phyloP scores from a whole-genome alignment of 1,139 yeast genomes.

The Suhomyces bokatorum region DNA sequence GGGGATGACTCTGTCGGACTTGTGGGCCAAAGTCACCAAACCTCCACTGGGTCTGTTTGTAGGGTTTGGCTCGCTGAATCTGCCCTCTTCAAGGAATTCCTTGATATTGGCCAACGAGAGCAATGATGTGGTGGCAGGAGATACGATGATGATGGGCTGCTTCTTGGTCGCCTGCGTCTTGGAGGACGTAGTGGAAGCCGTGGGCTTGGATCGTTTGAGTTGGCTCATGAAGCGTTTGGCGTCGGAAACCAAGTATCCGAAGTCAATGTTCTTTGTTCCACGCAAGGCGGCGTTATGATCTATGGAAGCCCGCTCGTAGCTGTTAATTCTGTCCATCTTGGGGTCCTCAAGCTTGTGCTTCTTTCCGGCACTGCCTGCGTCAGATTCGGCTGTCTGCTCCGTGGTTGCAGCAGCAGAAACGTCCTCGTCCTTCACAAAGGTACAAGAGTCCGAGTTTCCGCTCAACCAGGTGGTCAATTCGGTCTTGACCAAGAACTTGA shows the following conservation, averaged over 20 bases:
- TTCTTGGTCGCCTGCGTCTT: slow-evolving; percentile 35
- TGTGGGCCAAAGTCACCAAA: slow-evolving; percentile 55
- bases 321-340: slow-evolving; percentile 51
- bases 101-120: slow-evolving; percentile 80
- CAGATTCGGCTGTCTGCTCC: background rate
- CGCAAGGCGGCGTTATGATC: slow-evolving; percentile 82
- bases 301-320: slow-evolving; percentile 64
- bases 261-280: slow-evolving; percentile 75
- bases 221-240: slow-evolving; percentile 63
- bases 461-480: slow-evolving; percentile 80
- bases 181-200: slow-evolving; percentile 9
- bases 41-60: slow-evolving; percentile 40
- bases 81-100: slow-evolving; percentile 76
- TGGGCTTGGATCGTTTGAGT: slow-evolving; percentile 44
- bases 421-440: slow-evolving; percentile 40
- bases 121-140: slow-evolving; percentile 93
- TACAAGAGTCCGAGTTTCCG: slow-evolving; percentile 62
- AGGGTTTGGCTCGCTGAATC: slow-evolving; percentile 59
- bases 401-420: slow-evolving; percentile 1
- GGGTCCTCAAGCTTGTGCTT: slow-evolving; percentile 51
- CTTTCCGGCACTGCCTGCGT: slow-evolving; percentile 11
- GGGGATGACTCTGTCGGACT: slow-evolving; percentile 54
- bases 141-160: slow-evolving; percentile 88
- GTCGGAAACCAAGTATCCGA: slow-evolving; percentile 70
- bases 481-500: slow-evolving; percentile 83